Evolutionary conservation across 129 eudicot species (phyloP), one percentile per base, ranked within the genome.

Genomic region (Helianthus tuberosus): DNA sequence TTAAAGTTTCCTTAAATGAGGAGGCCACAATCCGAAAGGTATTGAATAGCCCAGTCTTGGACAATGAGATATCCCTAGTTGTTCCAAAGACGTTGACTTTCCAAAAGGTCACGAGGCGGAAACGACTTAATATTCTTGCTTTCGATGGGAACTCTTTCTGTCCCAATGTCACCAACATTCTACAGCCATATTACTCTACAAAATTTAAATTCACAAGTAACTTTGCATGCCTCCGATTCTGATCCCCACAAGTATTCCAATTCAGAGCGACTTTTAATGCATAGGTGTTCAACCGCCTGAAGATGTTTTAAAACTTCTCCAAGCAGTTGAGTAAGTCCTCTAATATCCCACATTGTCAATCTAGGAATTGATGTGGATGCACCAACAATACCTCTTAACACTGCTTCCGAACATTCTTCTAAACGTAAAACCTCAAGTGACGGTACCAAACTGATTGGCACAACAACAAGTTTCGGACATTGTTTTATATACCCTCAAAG

Each of bases 21-120:
- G 71, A 66, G 71, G 71, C 71, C 71, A 66, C n/a, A 66, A 44
- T 52, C 71, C 71, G 23, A 52, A 11, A 43, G 71, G 55, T 16
- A 66, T 41, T 17, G 53, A 66, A 17, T 44, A 11, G 17, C 46
- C 71, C 55, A 44, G n/a, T 12, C 12, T 43, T 66, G 29, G 71
- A 66, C 71, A 66, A 44, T 66, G 5, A 20, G 5, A 3, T 43
- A 65, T 17, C 11, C 6, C 2, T 8, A 66, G 15, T 39, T 66
- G 54, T 17, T 43, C 71, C 71, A 63, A 63, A 36, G 12, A 35
- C 6, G 1, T 5, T 25, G 32, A 66, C 53, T 1, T 66, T 3
- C 36, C 16, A 66, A 66, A 36, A 41, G 53, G 16, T 41, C 23
- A 10, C 41, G 16, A 66, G 71, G 38, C 1, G 46, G 46, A 66